Conservation (phyloP, 331 rosid genomes). For the Spiraea crenata region DNA sequence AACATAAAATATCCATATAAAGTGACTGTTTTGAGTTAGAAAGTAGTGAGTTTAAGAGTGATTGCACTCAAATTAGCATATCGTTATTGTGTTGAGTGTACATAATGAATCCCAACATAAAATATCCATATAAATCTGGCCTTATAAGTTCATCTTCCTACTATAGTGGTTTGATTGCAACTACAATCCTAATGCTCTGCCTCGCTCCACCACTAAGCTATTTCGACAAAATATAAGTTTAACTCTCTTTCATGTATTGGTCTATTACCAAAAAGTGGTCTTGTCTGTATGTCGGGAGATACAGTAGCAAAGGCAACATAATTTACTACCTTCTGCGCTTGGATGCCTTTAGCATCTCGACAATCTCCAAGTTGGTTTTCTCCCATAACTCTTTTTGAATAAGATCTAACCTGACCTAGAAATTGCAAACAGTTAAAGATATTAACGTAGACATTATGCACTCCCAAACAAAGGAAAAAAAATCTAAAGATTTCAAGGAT, state of each 20-base stretch:
- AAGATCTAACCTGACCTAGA: constrained; percentile 90
- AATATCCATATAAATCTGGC: not conserved
- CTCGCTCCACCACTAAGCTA: not conserved
- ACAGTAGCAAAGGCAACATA: constrained; percentile 25
- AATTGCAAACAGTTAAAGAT: constrained; percentile 6
- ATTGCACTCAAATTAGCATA: not conserved
- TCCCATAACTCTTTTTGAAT: constrained; percentile 72
- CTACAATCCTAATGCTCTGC: constrained; percentile 26
- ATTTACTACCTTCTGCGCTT: constrained; percentile 84
- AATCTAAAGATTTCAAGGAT: constrained; percentile 4
- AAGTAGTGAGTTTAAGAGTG: not conserved
- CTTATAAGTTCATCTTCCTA: not conserved
- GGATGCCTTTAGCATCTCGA: constrained; percentile 89
- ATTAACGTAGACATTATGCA: not conserved
- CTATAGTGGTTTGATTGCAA: not conserved
- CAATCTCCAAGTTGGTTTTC: constrained; percentile 66
- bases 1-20: not conserved
- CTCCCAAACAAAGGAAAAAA: constrained; percentile 8
- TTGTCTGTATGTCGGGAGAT: constrained; percentile 23
- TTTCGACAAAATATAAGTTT: not conserved
- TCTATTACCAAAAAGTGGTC: constrained; percentile 10
- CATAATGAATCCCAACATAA: not conserved
- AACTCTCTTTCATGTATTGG: not conserved
- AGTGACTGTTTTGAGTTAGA: not conserved
- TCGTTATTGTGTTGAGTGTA: not conserved